Percentiles rank a stretch among this genome's conserved stretches.
These are phyloP conservation scores for Mycosphaerella arachidis DNA, from an alignment of 2,329 filamentous ascomycete genomes.

Conservation along the genomic window DNA sequence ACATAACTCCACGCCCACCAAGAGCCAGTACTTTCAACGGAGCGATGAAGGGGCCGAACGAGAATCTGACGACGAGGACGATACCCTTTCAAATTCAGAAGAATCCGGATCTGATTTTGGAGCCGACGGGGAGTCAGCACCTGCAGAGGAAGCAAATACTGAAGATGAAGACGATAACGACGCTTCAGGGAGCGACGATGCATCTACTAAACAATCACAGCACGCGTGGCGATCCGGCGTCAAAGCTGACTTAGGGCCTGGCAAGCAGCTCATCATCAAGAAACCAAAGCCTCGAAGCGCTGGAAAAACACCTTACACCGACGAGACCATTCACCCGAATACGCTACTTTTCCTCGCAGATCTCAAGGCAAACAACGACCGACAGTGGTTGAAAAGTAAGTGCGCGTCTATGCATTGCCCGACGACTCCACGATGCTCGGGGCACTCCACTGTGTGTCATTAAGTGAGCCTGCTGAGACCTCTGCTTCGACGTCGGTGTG, in stretches of 20 bases:
- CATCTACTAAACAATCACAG: slow-evolving; percentile 39
- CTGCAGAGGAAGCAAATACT: slow-evolving; percentile 33
- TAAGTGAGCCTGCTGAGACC: not conserved
- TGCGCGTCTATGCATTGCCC: slow-evolving; percentile 4
- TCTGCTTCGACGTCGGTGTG: not conserved
- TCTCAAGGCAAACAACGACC: slow-evolving; percentile 56
- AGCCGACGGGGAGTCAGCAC: slow-evolving; percentile 38
- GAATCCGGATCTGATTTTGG: slow-evolving; percentile 32
- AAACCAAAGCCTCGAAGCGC: slow-evolving; percentile 59
- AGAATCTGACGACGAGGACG: slow-evolving; percentile 33
- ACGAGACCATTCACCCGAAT: slow-evolving; percentile 59
- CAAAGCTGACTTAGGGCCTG: slow-evolving; percentile 52
- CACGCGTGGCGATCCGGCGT: slow-evolving; percentile 51
- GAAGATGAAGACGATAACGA: slow-evolving; percentile 33
- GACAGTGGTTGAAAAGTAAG: slow-evolving; percentile 61
- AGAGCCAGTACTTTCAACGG: slow-evolving; percentile 48
- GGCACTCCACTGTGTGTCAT: not conserved
- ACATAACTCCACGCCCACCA: slow-evolving; percentile 38
- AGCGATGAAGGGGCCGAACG: slow-evolving; percentile 27
- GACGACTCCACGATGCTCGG: not conserved
- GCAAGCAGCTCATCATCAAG: slow-evolving; percentile 58
- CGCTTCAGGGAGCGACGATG: slow-evolving; percentile 33
- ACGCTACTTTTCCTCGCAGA: slow-evolving; percentile 59
- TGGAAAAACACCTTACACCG: slow-evolving; percentile 54
- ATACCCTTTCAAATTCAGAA: slow-evolving; percentile 20